Evolutionary conservation across 164 flowering plant species (phyloP), one percentile per base, ranked within the genome.

Genomic region (Echeveria elegans): DNA sequence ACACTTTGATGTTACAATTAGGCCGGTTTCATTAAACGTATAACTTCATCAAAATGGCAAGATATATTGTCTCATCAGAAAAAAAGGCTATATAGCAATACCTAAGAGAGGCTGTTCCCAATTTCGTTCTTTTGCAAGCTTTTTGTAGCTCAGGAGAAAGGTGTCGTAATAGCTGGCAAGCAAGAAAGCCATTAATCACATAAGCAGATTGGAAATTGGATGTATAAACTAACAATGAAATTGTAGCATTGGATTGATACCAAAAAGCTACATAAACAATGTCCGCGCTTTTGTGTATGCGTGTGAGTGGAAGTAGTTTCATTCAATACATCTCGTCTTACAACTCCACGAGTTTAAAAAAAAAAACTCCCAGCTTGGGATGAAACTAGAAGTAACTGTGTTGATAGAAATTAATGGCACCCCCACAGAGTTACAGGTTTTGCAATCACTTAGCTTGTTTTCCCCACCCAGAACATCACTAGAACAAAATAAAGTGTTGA

Each of bases 51-150:
- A 53, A 19, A 50, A 6, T 11, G 30, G 8, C 1, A 10, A 53
- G 30, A 62, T 52, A 50, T 30, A 16, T n/a, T n/a, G n/a, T n/a
- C n/a, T 19, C 31, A 5, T 18, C 48, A 29, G 0, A 18, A 2
- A 4, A 24, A 45, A 21, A 34, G 36, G 2, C 47, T 23, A 34
- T 11, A 30, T 28, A 32, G 67, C 12, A 11, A 19, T 81, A 92
- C 99, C 96, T 38, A 88, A 74, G 52, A 95, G 86, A 6, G 99
- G 96, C n/a, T n/a, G n/a, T 83, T 81, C 82, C 98, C 99, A 92
- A 11, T 81, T 77, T 65, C 74, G 73, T 69, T 85, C 80, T 67
- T 75, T 64, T 2, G 88, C 88, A 70, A 82, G 92, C 65, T 84
- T 86, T 81, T 75, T 84, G 79, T 92, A 95, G 47, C 79, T 90